Percentiles rank a stretch among this genome's conserved stretches.
Conservation (phyloP, 2,329 filamentous ascomycete species). For the Fusarium beomiforme region DNA sequence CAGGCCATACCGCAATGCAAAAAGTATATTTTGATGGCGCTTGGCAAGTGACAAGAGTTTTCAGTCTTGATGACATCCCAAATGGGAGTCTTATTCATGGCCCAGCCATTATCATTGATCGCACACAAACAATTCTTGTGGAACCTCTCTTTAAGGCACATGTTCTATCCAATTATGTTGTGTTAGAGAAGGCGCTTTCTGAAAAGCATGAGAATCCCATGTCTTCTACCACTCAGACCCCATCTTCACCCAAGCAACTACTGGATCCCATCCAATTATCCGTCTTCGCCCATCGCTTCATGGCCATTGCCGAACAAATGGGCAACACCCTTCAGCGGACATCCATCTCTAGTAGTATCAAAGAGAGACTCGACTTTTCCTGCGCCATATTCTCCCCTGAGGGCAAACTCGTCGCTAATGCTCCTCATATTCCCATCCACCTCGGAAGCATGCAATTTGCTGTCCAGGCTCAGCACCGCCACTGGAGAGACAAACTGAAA, state of each 20-base stretch:
- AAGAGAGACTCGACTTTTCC: slow-evolving; percentile 55
- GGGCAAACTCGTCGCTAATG: slow-evolving; percentile 52
- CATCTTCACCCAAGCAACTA: not conserved
- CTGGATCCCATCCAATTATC: slow-evolving; percentile 63
- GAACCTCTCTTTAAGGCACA: slow-evolving; percentile 42
- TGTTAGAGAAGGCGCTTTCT: slow-evolving; percentile 40
- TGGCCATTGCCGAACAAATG: slow-evolving; percentile 69
- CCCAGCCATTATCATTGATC: slow-evolving; percentile 47
- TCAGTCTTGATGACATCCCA: not conserved
- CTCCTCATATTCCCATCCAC: slow-evolving; percentile 51
- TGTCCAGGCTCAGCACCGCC: slow-evolving; percentile 50
- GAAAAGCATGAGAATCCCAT: not conserved
- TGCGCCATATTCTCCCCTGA: slow-evolving; percentile 55
- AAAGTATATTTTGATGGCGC: slow-evolving; percentile 5
- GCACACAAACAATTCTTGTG: slow-evolving; percentile 46
- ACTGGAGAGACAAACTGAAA: slow-evolving; percentile 47
- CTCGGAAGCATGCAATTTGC: slow-evolving; percentile 56
- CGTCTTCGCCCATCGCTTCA: slow-evolving; percentile 66
- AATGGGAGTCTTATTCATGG: slow-evolving; percentile 34
- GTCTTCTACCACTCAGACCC: not conserved
- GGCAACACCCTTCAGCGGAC: slow-evolving; percentile 66
- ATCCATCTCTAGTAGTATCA: slow-evolving; percentile 60
- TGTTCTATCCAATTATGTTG: slow-evolving; percentile 45
- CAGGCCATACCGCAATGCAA: not conserved
- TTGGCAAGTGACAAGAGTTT: slow-evolving; percentile 14